These are phyloP conservation scores for Yarrowia sp. DNA, from an alignment of 805 yeast genomes.

Conservation along the genomic window DNA sequence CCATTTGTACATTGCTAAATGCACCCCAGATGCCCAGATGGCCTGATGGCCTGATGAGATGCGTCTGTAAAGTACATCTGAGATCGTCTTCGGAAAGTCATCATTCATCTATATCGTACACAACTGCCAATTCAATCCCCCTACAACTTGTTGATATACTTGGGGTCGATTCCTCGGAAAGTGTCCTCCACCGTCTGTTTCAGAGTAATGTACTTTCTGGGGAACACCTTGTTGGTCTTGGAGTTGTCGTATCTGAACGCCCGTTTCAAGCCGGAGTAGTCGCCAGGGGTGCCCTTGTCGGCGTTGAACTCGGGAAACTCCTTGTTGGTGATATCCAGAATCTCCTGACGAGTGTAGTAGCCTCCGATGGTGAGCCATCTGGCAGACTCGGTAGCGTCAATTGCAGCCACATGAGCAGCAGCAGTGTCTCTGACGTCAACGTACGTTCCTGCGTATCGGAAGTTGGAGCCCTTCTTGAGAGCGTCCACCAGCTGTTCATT, in stretches of 20 bases:
- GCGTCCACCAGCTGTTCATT: slow-evolving; percentile 40
- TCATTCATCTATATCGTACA: too few relatives aligned
- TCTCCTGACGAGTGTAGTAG: slow-evolving; percentile 39
- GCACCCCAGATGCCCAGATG: too few relatives aligned
- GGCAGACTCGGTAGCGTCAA: slow-evolving; percentile 47
- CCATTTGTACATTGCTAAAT: too few relatives aligned
- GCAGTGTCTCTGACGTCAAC: slow-evolving; percentile 72
- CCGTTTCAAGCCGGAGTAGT: slow-evolving; percentile 3
- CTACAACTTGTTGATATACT: slow-evolving; percentile 13
- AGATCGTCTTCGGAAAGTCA: too few relatives aligned
- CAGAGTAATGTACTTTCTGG: slow-evolving; percentile 3
- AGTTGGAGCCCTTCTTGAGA: neutral
- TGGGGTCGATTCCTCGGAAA: slow-evolving; percentile 10
- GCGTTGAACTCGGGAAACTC: slow-evolving; percentile 8
- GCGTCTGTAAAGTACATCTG: too few relatives aligned
- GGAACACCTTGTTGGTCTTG: slow-evolving; percentile 33
- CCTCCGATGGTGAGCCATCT: slow-evolving; percentile 46
- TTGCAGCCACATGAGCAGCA: slow-evolving; percentile 60
- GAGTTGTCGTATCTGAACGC: slow-evolving; percentile 19
- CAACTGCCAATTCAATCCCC: too few relatives aligned
- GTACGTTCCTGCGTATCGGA: slow-evolving; percentile 42
- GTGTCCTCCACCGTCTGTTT: slow-evolving; percentile 16
- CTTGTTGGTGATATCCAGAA: slow-evolving; percentile 42
- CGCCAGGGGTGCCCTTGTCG: slow-evolving; percentile 19
- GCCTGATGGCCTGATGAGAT: too few relatives aligned